A percentile compares a stretch with the other conserved stretches of the same genome.
phyloP scores from a whole-genome alignment of 352 stramenopile genomes.

The Saprolegnia diclina region DNA sequence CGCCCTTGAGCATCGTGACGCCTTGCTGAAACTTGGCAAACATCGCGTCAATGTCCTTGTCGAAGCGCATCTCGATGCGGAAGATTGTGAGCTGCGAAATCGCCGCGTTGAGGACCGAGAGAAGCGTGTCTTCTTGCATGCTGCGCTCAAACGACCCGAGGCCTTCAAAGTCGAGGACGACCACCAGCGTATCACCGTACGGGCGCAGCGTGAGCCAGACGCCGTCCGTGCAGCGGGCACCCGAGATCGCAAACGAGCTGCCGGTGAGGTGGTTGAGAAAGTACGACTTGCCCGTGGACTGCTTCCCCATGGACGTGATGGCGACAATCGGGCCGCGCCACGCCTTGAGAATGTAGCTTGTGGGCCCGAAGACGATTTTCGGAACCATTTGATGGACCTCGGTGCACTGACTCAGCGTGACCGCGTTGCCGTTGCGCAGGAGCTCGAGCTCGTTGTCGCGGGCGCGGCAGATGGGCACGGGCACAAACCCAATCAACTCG shows the following conservation, averaged over 20 bases:
- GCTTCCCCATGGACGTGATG: constrained; percentile 47
- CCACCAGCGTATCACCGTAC: constrained; percentile 39
- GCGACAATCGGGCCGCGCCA: constrained; percentile 27
- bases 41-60: constrained; percentile 67
- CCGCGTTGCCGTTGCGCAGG: constrained; percentile 42
- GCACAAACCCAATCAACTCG: constrained; percentile 57
- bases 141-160: constrained; percentile 65
- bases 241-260: constrained; percentile 49
- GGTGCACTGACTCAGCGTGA: constrained; percentile 22
- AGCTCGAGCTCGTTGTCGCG: constrained; percentile 52
- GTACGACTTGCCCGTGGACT: constrained; percentile 76
- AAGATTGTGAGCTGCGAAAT: constrained; percentile 74
- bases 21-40: constrained; percentile 69
- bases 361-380: constrained; percentile 25
- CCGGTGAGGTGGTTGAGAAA: constrained; percentile 72
- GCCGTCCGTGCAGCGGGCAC: constrained; percentile 21
- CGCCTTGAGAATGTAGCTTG: constrained; percentile 12
- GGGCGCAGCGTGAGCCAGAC: constrained; percentile 22
- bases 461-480: constrained; percentile 65
- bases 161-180: constrained; percentile 78
- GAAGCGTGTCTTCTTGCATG: constrained; percentile 67
- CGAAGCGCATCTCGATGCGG: constrained; percentile 67
- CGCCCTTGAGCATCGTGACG: constrained; percentile 51
- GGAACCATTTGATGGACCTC: constrained; percentile 14
- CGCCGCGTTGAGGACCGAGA: constrained; percentile 67